Percentiles rank a stretch among this genome's conserved stretches.
Conservation (phyloP, 208 protist genomes). For the Crithidia acanthocephali region DNA sequence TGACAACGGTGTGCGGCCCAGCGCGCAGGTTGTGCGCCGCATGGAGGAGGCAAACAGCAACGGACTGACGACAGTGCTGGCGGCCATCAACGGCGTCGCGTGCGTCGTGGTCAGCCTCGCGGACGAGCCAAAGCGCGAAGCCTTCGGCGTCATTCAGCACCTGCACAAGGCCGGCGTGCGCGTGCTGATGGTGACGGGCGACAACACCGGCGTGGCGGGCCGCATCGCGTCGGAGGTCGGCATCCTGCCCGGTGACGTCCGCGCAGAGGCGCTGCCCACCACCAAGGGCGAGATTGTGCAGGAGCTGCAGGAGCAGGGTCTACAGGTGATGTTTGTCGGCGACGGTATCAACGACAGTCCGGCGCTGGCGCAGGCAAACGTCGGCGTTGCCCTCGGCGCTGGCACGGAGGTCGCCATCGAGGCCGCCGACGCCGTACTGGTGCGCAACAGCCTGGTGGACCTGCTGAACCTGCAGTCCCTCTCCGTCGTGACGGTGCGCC, state of each 20-base stretch:
- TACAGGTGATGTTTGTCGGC: slow-evolving; percentile 82
- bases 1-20: slow-evolving; percentile 34
- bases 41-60: slow-evolving; percentile 38
- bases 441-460: slow-evolving; percentile 78
- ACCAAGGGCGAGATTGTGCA: slow-evolving; percentile 87
- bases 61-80: slow-evolving; percentile 79
- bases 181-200: slow-evolving; percentile 86
- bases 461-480: slow-evolving; percentile 70
- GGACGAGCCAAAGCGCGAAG: slow-evolving; percentile 91
- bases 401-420: slow-evolving; percentile 88
- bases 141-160: slow-evolving; percentile 58
- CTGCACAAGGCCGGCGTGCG: slow-evolving; percentile 59
- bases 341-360: slow-evolving; percentile 94
- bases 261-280: slow-evolving; percentile 79
- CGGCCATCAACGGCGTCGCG: slow-evolving; percentile 64
- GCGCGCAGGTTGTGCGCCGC: slow-evolving; percentile 23
- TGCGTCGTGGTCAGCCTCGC: slow-evolving; percentile 65
- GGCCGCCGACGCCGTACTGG: slow-evolving; percentile 82
- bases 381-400: slow-evolving; percentile 88
- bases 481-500: slow-evolving; percentile 64
- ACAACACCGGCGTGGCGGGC: slow-evolving; percentile 69
- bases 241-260: slow-evolving; percentile 69
- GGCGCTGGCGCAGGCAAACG: slow-evolving; percentile 83
- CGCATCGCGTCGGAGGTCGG: slow-evolving; percentile 73
- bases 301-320: slow-evolving; percentile 58